These are phyloP conservation scores for Lycium ferocissimum DNA, from an alignment of 257 asterid species.

Conservation along the genomic window DNA sequence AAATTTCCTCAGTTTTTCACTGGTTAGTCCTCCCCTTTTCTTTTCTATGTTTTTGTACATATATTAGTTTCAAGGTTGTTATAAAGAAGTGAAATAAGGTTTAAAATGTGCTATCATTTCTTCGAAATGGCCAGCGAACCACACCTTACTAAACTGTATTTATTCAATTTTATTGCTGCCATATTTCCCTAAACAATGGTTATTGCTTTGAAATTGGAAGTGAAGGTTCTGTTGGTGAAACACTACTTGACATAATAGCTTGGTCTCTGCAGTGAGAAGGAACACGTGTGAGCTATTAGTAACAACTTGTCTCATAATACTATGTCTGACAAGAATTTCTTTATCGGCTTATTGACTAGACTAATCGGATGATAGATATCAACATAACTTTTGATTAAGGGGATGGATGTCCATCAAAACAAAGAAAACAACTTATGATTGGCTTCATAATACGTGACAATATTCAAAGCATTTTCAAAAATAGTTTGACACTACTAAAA, in stretches of 20 bases:
- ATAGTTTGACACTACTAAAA: neutral
- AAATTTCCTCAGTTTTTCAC: conserved; percentile 64
- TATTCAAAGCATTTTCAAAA: neutral
- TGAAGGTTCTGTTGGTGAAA: neutral
- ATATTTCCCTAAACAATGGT: neutral
- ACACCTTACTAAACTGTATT: neutral
- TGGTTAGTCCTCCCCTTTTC: conserved; percentile 36
- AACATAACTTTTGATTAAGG: neutral
- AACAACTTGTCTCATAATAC: neutral
- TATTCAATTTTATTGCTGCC: neutral
- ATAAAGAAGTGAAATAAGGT: neutral
- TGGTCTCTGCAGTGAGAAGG: neutral
- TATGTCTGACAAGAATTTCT: neutral
- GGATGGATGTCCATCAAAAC: neutral
- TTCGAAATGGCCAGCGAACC: neutral
- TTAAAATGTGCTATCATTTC: neutral
- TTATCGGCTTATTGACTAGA: neutral
- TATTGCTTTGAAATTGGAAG: neutral
- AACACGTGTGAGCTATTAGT: neutral
- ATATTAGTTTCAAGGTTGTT: neutral
- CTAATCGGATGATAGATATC: neutral
- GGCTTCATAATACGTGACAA: neutral
- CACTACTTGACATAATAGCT: neutral
- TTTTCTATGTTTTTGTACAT: neutral
- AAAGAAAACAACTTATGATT: neutral